Conservation (phyloP, 2,329 filamentous ascomycete species). For the Colletotrichum lentis region DNA sequence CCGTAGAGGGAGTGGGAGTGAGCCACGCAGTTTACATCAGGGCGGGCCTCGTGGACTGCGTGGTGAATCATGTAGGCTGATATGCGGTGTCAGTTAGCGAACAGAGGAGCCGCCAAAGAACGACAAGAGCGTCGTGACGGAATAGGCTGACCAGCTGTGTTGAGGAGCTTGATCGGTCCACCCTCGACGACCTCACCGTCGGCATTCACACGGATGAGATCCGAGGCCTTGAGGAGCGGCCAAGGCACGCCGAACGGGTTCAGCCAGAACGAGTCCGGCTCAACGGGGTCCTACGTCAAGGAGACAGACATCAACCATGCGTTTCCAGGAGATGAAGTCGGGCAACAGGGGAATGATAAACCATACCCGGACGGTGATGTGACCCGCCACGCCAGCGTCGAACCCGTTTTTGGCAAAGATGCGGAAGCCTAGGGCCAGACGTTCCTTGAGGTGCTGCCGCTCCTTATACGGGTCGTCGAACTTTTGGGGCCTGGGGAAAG, state of each 20-base stretch:
- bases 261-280: conserved; percentile 70
- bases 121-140: background rate
- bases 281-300: conserved; percentile 58
- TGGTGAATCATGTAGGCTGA: conserved; percentile 58
- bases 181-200: conserved; percentile 70
- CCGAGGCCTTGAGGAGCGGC: conserved; percentile 68
- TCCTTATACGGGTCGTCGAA: conserved; percentile 49
- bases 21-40: conserved; percentile 62
- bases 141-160: conserved; percentile 19
- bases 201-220: conserved; percentile 73
- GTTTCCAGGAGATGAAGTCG: background rate
- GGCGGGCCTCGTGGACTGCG: conserved; percentile 60
- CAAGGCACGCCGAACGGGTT: conserved; percentile 72
- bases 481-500: conserved; percentile 24
- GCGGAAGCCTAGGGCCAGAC: conserved; percentile 63
- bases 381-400: conserved; percentile 71
- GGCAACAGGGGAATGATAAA: background rate
- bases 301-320: background rate
- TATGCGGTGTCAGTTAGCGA: conserved; percentile 7
- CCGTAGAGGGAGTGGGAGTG: conserved; percentile 65
- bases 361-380: conserved; percentile 64
- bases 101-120: background rate
- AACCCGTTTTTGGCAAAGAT: conserved; percentile 66
- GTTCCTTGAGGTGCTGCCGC: conserved; percentile 62
- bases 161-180: conserved; percentile 47